Evolutionary conservation across 495 filamentous ascomycete genomes (phyloP), one percentile per base, ranked within the genome.

Genomic region (Parathielavia hyrcaniae): DNA sequence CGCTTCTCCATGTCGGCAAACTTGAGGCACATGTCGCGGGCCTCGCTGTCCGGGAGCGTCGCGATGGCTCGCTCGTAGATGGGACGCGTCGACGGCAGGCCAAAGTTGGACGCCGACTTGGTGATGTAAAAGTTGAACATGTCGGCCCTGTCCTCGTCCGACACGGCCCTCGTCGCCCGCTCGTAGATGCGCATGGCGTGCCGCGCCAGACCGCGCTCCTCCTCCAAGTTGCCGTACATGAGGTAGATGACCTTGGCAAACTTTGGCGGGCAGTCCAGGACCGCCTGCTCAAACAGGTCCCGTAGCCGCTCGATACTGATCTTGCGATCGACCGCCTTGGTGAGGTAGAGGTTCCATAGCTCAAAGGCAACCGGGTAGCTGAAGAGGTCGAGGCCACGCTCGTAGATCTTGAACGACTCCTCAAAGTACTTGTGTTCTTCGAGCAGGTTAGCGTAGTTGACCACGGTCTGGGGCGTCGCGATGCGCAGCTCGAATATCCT

Each of bases 111-210:
- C 0, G 93, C 93, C 1, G 91, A 96, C 68, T 99, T 97, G 48
- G 95, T 97, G 70, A 99, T 96, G 78, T 97, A 99, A 69, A 97
- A 96, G 69, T 96, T 92, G 77, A 97, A 99, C 90, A 99, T 96
- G 70, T 96, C 95, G 62, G 89, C 86, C 12, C 90, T 79, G 67
- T 97, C 91, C 64, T 96, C 92, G 69, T 99, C 93, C 17, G 90
- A 88, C 9, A 99, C 95, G 16, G 93, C 90, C 5, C 93, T 87
- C 17, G 93, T 97, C 26, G 95, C 93, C 50, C 93, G 88, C 72
- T 99, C 93, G 72, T 99, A 99, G 57, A 99, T 99, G 32, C 93
- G 85, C 93, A 99, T 97, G 23, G 95, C 95, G 67, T 97, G 93
- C 45, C 93, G 81, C n/a, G 93, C 91, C 17, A 99, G 83, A 16